Evolutionary conservation across 139 green algal genomes (phyloP).

Genomic region (Micromonas commoda): DNA sequence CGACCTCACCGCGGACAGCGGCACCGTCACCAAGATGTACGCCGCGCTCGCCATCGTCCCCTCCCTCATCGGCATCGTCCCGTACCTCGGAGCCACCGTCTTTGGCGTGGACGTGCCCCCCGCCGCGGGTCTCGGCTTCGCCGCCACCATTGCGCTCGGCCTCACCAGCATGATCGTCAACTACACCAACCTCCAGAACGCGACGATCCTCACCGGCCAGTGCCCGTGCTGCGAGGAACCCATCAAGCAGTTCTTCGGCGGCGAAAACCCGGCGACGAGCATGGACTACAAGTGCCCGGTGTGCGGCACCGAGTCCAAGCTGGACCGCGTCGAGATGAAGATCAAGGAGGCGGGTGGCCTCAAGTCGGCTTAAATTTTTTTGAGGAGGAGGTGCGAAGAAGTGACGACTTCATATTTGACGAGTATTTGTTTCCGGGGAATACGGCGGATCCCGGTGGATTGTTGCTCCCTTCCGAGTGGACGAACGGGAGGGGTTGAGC

Average conservation of each 20-base stretch:
- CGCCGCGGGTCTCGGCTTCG: background rate
- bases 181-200: conserved; percentile 27
- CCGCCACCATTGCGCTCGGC: background rate
- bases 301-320: conserved; percentile 23
- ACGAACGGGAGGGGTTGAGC: too few relatives aligned
- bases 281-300: conserved; percentile 23
- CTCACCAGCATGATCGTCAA: conserved; percentile 14
- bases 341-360: conserved; percentile 3
- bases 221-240: conserved; percentile 37
- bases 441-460: too few relatives aligned
- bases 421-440: too few relatives aligned
- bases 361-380: background rate
- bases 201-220: conserved; percentile 27
- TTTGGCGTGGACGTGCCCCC: conserved; percentile 5
- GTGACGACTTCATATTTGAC: too few relatives aligned
- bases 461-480: too few relatives aligned
- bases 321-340: conserved; percentile 15
- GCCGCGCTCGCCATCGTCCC: background rate
- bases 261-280: background rate
- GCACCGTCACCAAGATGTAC: conserved; percentile 20
- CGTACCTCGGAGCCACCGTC: background rate
- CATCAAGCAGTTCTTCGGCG: conserved; percentile 28
- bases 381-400: background rate
- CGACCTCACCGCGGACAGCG: conserved; percentile 16
- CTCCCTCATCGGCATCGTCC: background rate